These are phyloP conservation scores for Suillus subaureus DNA, from an alignment of 768 basidiomycete species.

Conservation along the genomic window DNA sequence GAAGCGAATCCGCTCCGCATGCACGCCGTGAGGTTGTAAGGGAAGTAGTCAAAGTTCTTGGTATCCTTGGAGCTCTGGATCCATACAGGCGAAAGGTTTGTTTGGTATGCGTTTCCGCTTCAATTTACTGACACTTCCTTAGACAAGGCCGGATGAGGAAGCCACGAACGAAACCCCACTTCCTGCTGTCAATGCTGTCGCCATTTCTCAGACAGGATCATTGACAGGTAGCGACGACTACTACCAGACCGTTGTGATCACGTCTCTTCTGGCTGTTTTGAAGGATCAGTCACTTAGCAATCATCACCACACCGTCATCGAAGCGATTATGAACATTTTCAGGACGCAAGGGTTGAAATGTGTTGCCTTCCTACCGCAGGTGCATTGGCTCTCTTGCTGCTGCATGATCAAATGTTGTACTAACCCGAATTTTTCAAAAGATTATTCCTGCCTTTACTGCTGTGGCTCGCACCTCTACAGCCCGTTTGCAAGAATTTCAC, in stretches of 20 bases:
- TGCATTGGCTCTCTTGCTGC: constrained; percentile 33
- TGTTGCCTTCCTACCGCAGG: constrained; percentile 93
- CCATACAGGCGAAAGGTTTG: constrained; percentile 91
- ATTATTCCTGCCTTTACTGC: constrained; percentile 94
- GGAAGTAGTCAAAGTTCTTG: constrained; percentile 93
- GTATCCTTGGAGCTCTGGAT: constrained; percentile 94
- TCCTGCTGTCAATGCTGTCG: constrained; percentile 67
- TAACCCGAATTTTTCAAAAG: constrained; percentile 35
- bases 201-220: constrained; percentile 61
- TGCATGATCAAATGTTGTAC: background rate
- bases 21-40: constrained; percentile 46
- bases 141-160: constrained; percentile 69
- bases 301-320: constrained; percentile 92
- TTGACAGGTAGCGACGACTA: constrained; percentile 85
- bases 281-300: constrained; percentile 85
- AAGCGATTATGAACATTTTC: constrained; percentile 99
- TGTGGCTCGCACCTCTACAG: constrained; percentile 81
- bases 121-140: constrained; percentile 13
- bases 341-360: constrained; percentile 97
- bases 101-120: background rate
- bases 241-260: constrained; percentile 95
- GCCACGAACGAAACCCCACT: constrained; percentile 58
- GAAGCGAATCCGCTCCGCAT: constrained; percentile 22
- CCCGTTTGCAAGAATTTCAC: constrained; percentile 89
- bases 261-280: constrained; percentile 80